These are phyloP conservation scores for Epichloe typhina DNA, from an alignment of 2,329 filamentous ascomycete genomes.

Conservation along the genomic window DNA sequence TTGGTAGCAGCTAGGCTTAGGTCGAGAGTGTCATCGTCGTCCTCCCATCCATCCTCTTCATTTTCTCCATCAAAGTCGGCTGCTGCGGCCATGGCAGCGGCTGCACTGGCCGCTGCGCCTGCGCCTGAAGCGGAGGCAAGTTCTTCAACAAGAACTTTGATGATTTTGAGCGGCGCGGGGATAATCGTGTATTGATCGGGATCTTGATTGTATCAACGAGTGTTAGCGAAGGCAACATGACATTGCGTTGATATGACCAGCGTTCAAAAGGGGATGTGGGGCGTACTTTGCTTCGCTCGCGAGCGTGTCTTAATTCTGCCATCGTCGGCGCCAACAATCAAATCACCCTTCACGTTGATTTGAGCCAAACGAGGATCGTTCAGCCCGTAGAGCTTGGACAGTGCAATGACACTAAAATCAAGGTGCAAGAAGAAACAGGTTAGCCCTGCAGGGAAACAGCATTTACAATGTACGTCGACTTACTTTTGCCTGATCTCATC, in stretches of 20 bases:
- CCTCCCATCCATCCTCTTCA: conserved; percentile 80
- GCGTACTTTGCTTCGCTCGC: conserved; percentile 66
- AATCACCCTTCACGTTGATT: conserved; percentile 80
- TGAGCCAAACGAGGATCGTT: conserved; percentile 68
- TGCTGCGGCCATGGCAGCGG: conserved; percentile 46
- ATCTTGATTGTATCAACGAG: conserved; percentile 31
- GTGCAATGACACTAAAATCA: conserved; percentile 68
- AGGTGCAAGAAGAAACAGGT: conserved; percentile 16
- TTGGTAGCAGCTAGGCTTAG: conserved; percentile 57
- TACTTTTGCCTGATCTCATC: conserved; percentile 95
- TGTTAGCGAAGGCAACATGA: not conserved
- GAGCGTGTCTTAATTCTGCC: conserved; percentile 83
- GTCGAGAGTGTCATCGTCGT: conserved; percentile 64
- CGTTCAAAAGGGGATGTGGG: too few species aligned
- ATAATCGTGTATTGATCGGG: conserved; percentile 85
- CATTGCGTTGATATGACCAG: not conserved
- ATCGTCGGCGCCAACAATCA: conserved; percentile 67
- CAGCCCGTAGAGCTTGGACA: conserved; percentile 81
- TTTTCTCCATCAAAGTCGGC: conserved; percentile 48
- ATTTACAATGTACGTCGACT: conserved; percentile 19
- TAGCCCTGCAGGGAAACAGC: not conserved
- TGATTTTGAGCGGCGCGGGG: conserved; percentile 80
- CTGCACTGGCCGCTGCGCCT: conserved; percentile 45
- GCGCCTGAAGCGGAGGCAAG: conserved; percentile 65
- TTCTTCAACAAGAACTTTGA: conserved; percentile 92